Evolutionary conservation across 257 asterid genomes (phyloP), one percentile per base, ranked within the genome.

Genomic region (Sherardia arvensis): DNA sequence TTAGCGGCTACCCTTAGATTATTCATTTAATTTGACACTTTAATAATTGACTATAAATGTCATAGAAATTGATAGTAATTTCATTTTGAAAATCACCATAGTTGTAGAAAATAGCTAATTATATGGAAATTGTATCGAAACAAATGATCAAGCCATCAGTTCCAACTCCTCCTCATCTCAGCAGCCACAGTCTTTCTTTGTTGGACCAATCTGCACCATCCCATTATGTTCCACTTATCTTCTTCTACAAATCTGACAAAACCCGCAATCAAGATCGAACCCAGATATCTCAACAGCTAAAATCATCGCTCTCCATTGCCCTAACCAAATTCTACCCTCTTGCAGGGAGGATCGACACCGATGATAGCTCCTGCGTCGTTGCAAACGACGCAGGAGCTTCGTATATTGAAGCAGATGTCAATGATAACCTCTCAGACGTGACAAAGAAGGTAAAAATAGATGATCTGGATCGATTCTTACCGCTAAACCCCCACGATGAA

Each of bases 381-480:
- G 51, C 61, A 25, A 53, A 53, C 26, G 69, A 65, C 53, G 49
- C 33, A 11, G 69, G 69, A 1, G 69, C 69, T 32, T 20, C 29
- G 12, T 65, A 53, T 6, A 22, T 30, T 11, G 69, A 53, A 65
- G 69, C 53, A 32, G 22, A 65, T 22, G 51, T 66, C 18, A 54
- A 63, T 12, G 69, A 65, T 32, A 36, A n/a, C 15, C 69, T 73
- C 43, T 49, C 59, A 4, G 59, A 70, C 2, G 65, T 47, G 14
- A 5, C 48, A n/a, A 18, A 40, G 10, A 21, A 59, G 23, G 76
- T 71, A 3, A 29, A 55, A 33, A 53, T 45, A 36, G 73, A 55
- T 1, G 67, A 66, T 23, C 29, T 70, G 5, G 20, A 20, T 6
- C 43, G 53, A 48, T 69, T 49, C 15, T 74, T 78, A 11, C 80